Evolutionary conservation across 129 eudicot species (phyloP), one percentile per base, ranked within the genome.

Genomic region (Solidago caesia): DNA sequence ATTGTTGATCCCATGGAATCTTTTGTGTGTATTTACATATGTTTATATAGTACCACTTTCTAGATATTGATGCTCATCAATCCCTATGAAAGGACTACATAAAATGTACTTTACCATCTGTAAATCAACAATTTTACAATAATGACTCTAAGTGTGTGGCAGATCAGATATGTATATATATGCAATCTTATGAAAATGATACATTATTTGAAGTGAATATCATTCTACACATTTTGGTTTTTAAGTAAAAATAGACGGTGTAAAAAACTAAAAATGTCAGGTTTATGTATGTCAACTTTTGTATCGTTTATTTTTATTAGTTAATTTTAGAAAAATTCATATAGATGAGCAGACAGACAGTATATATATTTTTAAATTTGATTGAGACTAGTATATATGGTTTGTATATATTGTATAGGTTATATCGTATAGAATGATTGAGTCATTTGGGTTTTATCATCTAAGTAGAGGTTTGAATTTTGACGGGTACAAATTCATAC

Each of bases 31-130:
- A 21, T 39, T 13, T 51, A 42, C 29, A 57, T 55, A 25, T 33
- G 39, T 33, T 33, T 33, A 67, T 33, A 67, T 10, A 60, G 43
- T 45, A 8, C 16, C 21, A 61, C 11, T 8, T 63, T 63, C n/a
- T 33, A 29, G 4, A 62, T 62, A 13, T 71, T 70, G 26, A 41
- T 10, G 41, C 6, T 79, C 69, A 55, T 72, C 74, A 26, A 79
- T 79, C 79, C 83, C 74, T 57, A 73, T 21, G 58, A 77, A 73
- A 66, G 74, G 53, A 72, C 70, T 48, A 71, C 44, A 6, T 11
- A 29, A 21, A 21, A 45, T 64, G 78, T 55, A 44, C 68, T 44
- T 64, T 55, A 5, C 56, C 44, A 45, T 26, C 10, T 13, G 15
- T 7, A 33, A 13, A 21, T 13, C 11, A 55, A 39, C 49, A 44